Evolutionary conservation across 2,329 filamentous ascomycete genomes (phyloP), one percentile per base, ranked within the genome.

Genomic region (Pezicula carpinea): DNA sequence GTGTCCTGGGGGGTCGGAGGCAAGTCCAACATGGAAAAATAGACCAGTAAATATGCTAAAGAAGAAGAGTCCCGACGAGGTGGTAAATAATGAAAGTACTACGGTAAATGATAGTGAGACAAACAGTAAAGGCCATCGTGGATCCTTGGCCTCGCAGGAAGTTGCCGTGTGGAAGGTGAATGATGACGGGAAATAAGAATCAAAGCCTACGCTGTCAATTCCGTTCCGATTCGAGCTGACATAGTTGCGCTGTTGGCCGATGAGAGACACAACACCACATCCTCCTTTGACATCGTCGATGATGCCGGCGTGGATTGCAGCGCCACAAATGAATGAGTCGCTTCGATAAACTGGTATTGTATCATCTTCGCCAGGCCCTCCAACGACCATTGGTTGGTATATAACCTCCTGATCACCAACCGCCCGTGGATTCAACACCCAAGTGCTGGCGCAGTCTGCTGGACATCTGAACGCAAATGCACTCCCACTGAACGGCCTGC

Each of bases 1-100:
- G 50, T 85, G 75, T 19, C 76, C 76, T 0, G 93, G 92, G 2
- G 90, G 86, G 62, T 99, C 92, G 1, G 89, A 90, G 8, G 89
- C 92, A 57, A 97, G 77, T 6, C 89, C 91, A 14, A 95, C 87
- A 53, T 96, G 90, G 71, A 87, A 88, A 68, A 96, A 97, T 32
- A 95, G 73, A 58, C 85, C 87, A 44, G 83, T 74, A 58, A 96
- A 97, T 31, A 82, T 75, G 42, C 83, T 83, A 65, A 89, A 89
- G 74, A 95, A 96, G 69, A 97, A 93, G 1, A 92, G 74, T 1
- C 79, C 75, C 0, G 91, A 82, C 0, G 85, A 89, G 1, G 83
- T 82, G 2, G 88, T 92, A 64, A 95, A 91, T 5, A 99, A 70
- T 3, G 89, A 91, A 10, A 97, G 66, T 0, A 91, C 65, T 21